These are phyloP conservation scores for Phlebiopsis gigantea DNA, from an alignment of 768 basidiomycete species.

Conservation along the genomic window DNA sequence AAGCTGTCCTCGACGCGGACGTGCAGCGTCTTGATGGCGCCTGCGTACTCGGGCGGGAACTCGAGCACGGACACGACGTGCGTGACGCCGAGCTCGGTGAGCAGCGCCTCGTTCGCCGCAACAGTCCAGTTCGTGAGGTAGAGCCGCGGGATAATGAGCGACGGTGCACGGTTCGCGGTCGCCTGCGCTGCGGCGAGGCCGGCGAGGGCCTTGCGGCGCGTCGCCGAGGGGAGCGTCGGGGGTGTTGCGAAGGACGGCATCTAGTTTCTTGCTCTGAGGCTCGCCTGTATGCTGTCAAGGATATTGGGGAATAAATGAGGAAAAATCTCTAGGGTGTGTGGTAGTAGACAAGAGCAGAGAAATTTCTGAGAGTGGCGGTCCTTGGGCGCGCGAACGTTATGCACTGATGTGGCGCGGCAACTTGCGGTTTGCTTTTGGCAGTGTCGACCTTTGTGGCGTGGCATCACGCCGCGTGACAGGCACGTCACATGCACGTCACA, in stretches of 20 bases:
- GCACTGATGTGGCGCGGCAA: not conserved
- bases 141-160: slow-evolving; percentile 40
- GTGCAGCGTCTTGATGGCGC: slow-evolving; percentile 43
- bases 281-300: too few species aligned
- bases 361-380: not conserved
- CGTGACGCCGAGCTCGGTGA: slow-evolving; percentile 60
- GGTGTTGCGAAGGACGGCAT: not conserved
- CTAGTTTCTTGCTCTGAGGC: too few species aligned
- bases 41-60: slow-evolving; percentile 33
- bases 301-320: too few species aligned
- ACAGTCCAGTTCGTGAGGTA: slow-evolving; percentile 62
- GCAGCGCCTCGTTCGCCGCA: slow-evolving; percentile 42
- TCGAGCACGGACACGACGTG: slow-evolving; percentile 70
- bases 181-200: slow-evolving; percentile 7
- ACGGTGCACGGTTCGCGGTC: slow-evolving; percentile 11
- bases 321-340: too few species aligned
- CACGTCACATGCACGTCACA: too few species aligned
- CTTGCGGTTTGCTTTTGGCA: not conserved
- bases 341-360: not conserved
- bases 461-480: not conserved
- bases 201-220: not conserved
- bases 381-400: not conserved
- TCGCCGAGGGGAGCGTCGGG: not conserved
- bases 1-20: slow-evolving; percentile 42
- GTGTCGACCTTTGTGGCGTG: not conserved